Base-by-base conservation (phyloP, 2,329 filamentous ascomycete genomes). In the Trichophyton mentagrophytes region DNA sequence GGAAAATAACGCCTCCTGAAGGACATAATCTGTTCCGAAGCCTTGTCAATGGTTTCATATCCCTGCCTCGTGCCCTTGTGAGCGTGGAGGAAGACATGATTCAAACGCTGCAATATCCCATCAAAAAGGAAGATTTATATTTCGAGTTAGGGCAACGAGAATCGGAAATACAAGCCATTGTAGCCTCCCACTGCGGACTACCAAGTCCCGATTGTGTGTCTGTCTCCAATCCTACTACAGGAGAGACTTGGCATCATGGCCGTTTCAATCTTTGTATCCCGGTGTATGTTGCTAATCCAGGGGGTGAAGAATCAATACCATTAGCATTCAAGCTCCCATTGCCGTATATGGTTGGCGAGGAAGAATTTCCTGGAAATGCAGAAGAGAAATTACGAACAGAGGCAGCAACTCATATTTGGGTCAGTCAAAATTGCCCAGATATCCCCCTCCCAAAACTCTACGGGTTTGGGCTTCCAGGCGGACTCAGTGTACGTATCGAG, bases 321-420 rank as follows among this genome's bases (percentile, higher is more conserved):
- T n/a, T 62, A 47, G 51, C 40, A n/a, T 63, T 64, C 30, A 36
- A 61, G 36, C 44, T 65, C 3, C 61, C 62, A 40, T 56, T 64
- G n/a, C 61, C 60, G 8, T 63, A 65, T 59, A 62, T 61, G 44
- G 9, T 65, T 36, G 66, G 65, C 1, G 65, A 67, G 36, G 61
- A 61, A 17, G 33, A 30, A 13, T 64, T 61, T 51, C 63, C 65
- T 27, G 65, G 64, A 6, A 67, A 67, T 51, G 53, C 46, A 47
- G 66, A 67, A 44, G 66, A 67, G 53, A 67, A 65, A 53, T 22
- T 65, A 38, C 66, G 65, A 13, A 66, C 62, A 27, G 65, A 68
- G 53, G 65, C 63, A 53, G 64, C 62, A 57, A 64, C 66, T 3
- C 66, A 65, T 44, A 62, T 65, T n/a, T 67, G 63, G 64, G 61